Evolutionary conservation across 495 filamentous ascomycete genomes (phyloP), one percentile per base, ranked within the genome.

Genomic region (Patellaria atrata): DNA sequence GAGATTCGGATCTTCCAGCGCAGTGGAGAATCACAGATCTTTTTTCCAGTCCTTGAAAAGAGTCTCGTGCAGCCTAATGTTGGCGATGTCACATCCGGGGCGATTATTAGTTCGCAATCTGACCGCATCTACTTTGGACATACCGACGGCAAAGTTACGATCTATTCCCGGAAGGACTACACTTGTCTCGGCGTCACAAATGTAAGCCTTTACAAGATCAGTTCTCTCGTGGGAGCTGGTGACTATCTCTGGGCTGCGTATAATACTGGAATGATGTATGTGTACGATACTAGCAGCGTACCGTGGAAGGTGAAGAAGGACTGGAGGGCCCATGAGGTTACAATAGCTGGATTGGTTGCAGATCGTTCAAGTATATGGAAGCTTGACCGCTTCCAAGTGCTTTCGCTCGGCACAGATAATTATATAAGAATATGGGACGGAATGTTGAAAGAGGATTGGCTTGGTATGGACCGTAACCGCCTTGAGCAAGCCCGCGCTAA

Each of bases 151-250:
- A 96, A 96, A 54, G 73, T 97, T 15, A 87, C 80, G 38, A 73
- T 94, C 26, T 96, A 93, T 50, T 87, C 86, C 0, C 66, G 70
- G 8, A 62, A 62, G 6, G 73, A 82, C 47, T 84, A 79, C 39
- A 52, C 69, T 5, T 94, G 84, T 48, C 43, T 91, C 10, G 70
- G 70, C 12, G 66, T 91, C 18, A 62, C 94, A 32, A 91, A 68
- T 47, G 71, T 92, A 40, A 96, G 83, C 55, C 67, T 84, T 3
- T 96, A 94, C 65, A 97, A 94, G 58, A 87, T 96, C 57, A 94
- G 82, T 49, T 78, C 81, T 18, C 66, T 97, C 18, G 71, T 71
- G 12, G 81, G 84, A 5, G 80, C 84, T 6, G 87, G 85, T 1
- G 70, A 75, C 40, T 71, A 83, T 53, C 67, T 97, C 6, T 97